These are phyloP conservation scores for Murraya paniculata DNA, from an alignment of 345 rosid genomes.

Conservation along the genomic window DNA sequence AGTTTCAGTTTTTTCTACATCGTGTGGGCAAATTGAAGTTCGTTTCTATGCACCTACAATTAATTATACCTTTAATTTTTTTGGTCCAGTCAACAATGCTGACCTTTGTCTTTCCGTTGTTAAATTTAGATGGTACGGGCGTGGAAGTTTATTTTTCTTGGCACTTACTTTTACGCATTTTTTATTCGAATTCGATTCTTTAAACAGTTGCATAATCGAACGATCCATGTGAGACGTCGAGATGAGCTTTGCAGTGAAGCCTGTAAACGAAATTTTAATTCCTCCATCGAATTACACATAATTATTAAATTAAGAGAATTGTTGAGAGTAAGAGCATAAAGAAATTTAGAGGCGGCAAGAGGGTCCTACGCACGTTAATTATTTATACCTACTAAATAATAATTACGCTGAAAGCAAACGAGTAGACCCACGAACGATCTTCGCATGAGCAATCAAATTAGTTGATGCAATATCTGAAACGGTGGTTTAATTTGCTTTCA, in stretches of 20 bases:
- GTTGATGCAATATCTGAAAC: background rate
- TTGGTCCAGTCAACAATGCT: constrained; percentile 16
- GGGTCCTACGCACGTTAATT: background rate
- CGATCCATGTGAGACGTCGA: too few relatives aligned
- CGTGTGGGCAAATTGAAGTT: background rate
- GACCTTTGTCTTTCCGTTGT: background rate
- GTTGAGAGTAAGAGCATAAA: background rate
- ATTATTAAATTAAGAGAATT: too few relatives aligned
- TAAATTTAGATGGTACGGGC: background rate
- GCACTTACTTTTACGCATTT: background rate
- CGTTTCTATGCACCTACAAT: too few relatives aligned
- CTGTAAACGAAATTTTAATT: background rate
- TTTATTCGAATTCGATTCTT: too few relatives aligned
- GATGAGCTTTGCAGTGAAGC: background rate
- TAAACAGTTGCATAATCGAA: too few relatives aligned
- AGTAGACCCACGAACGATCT: background rate
- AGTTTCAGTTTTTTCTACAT: background rate
- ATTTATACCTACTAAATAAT: background rate
- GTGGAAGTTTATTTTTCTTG: too few relatives aligned
- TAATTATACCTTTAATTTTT: too few relatives aligned
- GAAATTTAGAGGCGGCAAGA: background rate
- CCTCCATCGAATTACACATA: background rate
- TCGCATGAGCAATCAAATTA: background rate
- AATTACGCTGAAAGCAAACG: background rate
- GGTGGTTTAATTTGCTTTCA: background rate